These are phyloP conservation scores for Aspergillus haitiensis DNA, from an alignment of 495 filamentous ascomycete species.

Conservation along the genomic window DNA sequence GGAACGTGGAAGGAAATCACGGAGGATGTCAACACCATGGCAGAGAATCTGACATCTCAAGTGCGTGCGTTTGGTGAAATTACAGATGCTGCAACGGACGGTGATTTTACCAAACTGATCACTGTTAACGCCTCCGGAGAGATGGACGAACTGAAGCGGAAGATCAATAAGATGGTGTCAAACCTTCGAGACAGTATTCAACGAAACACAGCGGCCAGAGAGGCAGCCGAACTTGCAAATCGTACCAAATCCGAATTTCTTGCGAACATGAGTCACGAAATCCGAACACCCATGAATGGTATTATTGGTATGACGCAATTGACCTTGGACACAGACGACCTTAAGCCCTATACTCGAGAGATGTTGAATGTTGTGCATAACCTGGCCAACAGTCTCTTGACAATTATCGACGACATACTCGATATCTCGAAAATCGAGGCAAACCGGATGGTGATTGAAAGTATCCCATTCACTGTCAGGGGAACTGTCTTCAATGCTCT, in stretches of 20 bases:
- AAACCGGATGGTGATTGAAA: slow-evolving; percentile 98
- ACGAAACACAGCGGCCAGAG: slow-evolving; percentile 92
- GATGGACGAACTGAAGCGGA: slow-evolving; percentile 98
- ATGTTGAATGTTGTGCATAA: slow-evolving; percentile 99
- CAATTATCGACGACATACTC: slow-evolving; percentile 98
- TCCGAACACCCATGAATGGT: slow-evolving; percentile 88
- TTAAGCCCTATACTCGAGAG: slow-evolving; percentile 93
- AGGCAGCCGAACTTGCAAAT: slow-evolving; percentile 95
- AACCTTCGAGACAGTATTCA: slow-evolving; percentile 96
- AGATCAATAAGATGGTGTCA: slow-evolving; percentile 99
- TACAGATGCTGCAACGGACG: slow-evolving; percentile 92
- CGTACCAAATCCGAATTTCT: slow-evolving; percentile 99
- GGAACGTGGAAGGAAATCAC: slow-evolving; percentile 99
- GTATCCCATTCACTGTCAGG: slow-evolving; percentile 93
- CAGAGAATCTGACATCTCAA: slow-evolving; percentile 95
- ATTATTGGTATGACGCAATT: slow-evolving; percentile 97
- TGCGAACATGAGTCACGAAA: slow-evolving; percentile 99
- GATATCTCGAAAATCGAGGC: slow-evolving; percentile 99
- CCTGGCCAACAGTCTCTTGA: slow-evolving; percentile 92
- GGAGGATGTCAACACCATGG: slow-evolving; percentile 98
- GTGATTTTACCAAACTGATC: slow-evolving; percentile 94
- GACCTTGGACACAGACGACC: slow-evolving; percentile 86
- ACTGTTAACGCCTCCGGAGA: slow-evolving; percentile 98
- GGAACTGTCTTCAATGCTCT: slow-evolving; percentile 97
- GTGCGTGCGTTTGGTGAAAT: slow-evolving; percentile 98